Evolutionary conservation across 1,284 basidiomycete species (phyloP).

Genomic region (Meira nashicola): DNA sequence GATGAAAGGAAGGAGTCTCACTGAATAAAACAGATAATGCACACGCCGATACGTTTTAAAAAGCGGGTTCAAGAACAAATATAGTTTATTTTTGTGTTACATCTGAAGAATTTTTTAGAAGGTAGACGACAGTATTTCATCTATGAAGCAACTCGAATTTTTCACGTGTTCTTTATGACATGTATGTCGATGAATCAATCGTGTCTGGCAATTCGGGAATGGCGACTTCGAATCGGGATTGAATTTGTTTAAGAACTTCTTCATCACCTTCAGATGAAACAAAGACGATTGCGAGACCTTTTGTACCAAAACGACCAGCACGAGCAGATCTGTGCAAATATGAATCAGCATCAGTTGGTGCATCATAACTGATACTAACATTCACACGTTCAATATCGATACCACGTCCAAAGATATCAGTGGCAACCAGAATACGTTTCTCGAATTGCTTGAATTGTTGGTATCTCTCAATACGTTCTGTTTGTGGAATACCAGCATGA

Average conservation of each 20-base stretch:
- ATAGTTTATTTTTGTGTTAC: background rate
- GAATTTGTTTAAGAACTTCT: slow-evolving; percentile 86
- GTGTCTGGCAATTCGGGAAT: slow-evolving; percentile 86
- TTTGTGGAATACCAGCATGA: slow-evolving; percentile 87
- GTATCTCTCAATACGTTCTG: slow-evolving; percentile 96
- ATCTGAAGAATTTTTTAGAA: background rate
- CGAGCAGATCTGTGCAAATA: slow-evolving; percentile 98
- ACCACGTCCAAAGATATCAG: slow-evolving; percentile 52
- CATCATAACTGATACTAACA: slow-evolving; percentile 61
- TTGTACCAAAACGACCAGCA: slow-evolving; percentile 98
- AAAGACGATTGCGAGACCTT: slow-evolving; percentile 98
- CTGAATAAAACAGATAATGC: too few relatives aligned
- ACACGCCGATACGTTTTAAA: too few relatives aligned
- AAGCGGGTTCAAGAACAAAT: too few relatives aligned
- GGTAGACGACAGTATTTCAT: background rate
- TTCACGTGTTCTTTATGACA: slow-evolving; percentile 23
- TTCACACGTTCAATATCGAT: slow-evolving; percentile 53
- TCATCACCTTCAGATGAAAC: slow-evolving; percentile 86
- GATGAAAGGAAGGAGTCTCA: too few relatives aligned
- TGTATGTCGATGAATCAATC: slow-evolving; percentile 67
- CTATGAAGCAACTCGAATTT: background rate
- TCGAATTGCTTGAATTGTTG: slow-evolving; percentile 99
- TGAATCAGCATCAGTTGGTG: slow-evolving; percentile 90
- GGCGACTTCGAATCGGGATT: slow-evolving; percentile 85
- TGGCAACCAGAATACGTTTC: slow-evolving; percentile 68